Base-by-base conservation (phyloP, 2,329 filamentous ascomycete genomes). In the Aspergillus sp. region DNA sequence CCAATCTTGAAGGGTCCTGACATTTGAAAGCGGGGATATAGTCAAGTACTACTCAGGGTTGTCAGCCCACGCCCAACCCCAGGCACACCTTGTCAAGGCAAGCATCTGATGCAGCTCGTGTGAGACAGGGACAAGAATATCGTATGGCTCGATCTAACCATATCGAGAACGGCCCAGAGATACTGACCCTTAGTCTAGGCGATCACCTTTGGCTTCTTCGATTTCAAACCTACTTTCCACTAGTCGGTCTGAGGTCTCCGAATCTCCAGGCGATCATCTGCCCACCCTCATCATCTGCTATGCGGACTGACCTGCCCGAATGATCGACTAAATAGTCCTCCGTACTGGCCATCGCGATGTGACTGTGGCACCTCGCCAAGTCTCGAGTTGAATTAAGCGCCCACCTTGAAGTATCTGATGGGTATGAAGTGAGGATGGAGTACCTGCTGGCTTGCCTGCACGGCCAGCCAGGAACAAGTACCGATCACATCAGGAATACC, bases 261-360 rank as follows among this genome's bases (percentile, higher is more conserved):
- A 13, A 36, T 36, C 21, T 36, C 39, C 25, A 32, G 39, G 41
- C 39, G 53, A 55, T 55, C 53, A 55, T 47, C 25, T 55, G 53
- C 53, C 53, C 36, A 11, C 19, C 23, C 53, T 42, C 53, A 55
- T 55, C 53, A 55, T 36, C 53, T 55, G 53, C 53, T 32, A n/a
- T 41, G 42, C 53, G n/a, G 39, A 19, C 53, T 55, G 53, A 55
- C 53, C 53, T 55, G 53, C 39, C 53, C 53, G 25, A 44, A 32
- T 55, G 53, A 55, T 55, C 38, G 41, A 38, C 51, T 25, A 25
- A 42, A 39, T 32, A 30, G 27, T 30, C 8, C 27, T 30, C 3
- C 27, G 27, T 30, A 15, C 32, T 8, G 17, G 23, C 30, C 21
- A n/a, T 11, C 19, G n/a, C 47, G 47, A 50, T 30, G 47, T 50